These are phyloP conservation scores for Penicillium concentricum DNA, from an alignment of 2,329 filamentous ascomycete species.

Conservation along the genomic window DNA sequence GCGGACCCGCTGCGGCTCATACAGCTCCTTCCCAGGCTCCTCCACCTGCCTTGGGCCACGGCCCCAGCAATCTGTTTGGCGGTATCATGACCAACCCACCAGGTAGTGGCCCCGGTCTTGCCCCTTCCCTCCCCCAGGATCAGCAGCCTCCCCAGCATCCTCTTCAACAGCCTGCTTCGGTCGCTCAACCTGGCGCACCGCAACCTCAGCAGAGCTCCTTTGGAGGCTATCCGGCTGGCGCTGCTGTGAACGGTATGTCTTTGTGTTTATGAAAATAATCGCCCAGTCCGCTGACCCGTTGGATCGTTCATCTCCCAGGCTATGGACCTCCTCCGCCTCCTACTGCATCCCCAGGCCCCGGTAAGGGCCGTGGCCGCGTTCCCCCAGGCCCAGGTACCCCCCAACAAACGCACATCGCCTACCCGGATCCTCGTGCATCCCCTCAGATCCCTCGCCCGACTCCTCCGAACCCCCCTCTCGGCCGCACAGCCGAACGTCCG, in stretches of 20 bases:
- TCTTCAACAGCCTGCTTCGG: constrained; percentile 58
- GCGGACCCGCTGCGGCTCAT: constrained; percentile 64
- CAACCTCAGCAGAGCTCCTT: constrained; percentile 71
- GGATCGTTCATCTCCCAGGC: constrained; percentile 45
- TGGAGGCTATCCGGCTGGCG: constrained; percentile 66
- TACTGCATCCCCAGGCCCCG: constrained; percentile 82
- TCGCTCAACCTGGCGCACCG: constrained; percentile 60
- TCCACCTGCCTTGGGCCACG: constrained; percentile 81
- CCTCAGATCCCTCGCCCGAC: constrained; percentile 87
- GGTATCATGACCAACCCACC: constrained; percentile 92
- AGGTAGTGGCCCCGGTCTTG: constrained; percentile 80
- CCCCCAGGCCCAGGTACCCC: constrained; percentile 75
- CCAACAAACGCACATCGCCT: constrained; percentile 86
- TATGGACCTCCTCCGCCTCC: constrained; percentile 81
- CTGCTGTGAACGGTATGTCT: constrained; percentile 60
- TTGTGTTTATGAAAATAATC: constrained; percentile 24
- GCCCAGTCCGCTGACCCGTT: constrained; percentile 53
- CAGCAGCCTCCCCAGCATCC: constrained; percentile 60
- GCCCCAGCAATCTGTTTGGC: constrained; percentile 85
- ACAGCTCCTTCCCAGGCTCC: constrained; percentile 78
- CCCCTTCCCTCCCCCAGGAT: constrained; percentile 69
- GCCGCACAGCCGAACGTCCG: constrained; percentile 44
- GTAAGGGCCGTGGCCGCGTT: constrained; percentile 67
- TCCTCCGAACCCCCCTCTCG: constrained; percentile 53
- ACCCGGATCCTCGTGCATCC: constrained; percentile 77